Base-by-base conservation (phyloP, 192 early-diverging fungal genomes). In the Phycomyces blakesleeanus region DNA sequence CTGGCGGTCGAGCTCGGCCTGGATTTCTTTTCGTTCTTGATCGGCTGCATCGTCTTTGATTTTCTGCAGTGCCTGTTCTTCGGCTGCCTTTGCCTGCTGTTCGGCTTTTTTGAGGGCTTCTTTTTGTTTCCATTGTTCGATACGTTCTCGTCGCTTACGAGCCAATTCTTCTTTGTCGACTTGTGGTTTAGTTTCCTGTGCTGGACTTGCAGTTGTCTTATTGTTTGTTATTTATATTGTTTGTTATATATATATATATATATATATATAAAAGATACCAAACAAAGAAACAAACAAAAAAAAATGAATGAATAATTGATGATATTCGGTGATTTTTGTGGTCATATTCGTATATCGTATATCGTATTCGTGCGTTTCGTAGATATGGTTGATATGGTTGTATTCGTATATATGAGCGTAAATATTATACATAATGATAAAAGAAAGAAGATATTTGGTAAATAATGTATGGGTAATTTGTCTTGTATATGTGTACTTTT, bases 101-200 rank as follows among this genome's bases (percentile, higher is more conserved):
- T 59, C 55, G 44, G 57, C 66, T 62, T 59, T 52, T 42, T 42
- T 63, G n/a, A 67, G 75, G 2, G 81, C 72, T 29, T 78, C 56
- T 59, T 83, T 76, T 65, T 81, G 50, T 66, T 85, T 72, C 93
- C 93, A 97, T 74, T 89, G 83, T 52, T 90, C 86, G 14, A 96
- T 65, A 34, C 90, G 76, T 78, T 95, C 93, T 59, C 84, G 85
- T 51, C 93, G 68, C 67, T 91, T 85, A 39, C 89, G 77, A 39
- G 82, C 70, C 57, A 84, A 88, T 37, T 89, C 87, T 58, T 88
- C 88, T 9, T 75, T 74, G 21, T 82, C 69, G 54, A 69, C 74
- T 25, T 69, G 66, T 25, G 69, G 53, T 18, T 70, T 66, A 1
- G 58, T 65, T 14, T 78, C 60, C 29, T 69, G 53, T 25, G 63